Percentiles rank a stretch among this genome's conserved stretches.
These are phyloP conservation scores for Candida labiduridarum DNA, from an alignment of 1,139 yeast species.

Conservation along the genomic window DNA sequence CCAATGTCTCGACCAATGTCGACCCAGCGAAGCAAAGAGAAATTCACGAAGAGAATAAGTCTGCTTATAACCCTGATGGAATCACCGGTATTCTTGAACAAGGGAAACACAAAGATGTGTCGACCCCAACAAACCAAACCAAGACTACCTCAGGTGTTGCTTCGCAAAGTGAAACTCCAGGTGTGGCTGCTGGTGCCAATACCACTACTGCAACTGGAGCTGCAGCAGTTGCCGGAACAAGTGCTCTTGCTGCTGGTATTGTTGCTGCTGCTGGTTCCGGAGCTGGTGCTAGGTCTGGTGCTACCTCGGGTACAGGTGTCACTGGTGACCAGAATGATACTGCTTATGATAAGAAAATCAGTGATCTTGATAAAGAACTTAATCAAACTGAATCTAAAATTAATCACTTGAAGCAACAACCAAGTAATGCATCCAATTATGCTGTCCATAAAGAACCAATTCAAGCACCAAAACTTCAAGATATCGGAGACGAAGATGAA, in stretches of 20 bases:
- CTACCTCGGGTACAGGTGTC: too few relatives aligned
- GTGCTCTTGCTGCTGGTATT: not conserved
- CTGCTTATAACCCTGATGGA: constrained; percentile 32
- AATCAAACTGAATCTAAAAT: constrained; percentile 13
- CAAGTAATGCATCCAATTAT: constrained; percentile 19
- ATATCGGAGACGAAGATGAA: constrained; percentile 11
- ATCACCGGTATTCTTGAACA: constrained; percentile 19
- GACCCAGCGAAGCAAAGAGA: constrained; percentile 23
- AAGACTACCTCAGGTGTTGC: constrained; percentile 5
- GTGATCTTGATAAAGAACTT: constrained; percentile 16
- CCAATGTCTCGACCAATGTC: not conserved
- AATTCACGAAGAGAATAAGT: constrained; percentile 32
- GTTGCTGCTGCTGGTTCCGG: constrained; percentile 4
- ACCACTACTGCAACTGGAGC: not conserved
- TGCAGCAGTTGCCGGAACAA: not conserved
- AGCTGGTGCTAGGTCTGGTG: not conserved
- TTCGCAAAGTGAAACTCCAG: constrained; percentile 6
- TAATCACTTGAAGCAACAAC: constrained; percentile 11
- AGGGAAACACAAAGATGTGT: constrained; percentile 5
- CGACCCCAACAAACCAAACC: not conserved
- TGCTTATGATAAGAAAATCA: constrained; percentile 10
- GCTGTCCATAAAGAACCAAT: constrained; percentile 22
- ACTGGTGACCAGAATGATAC: constrained; percentile 2
- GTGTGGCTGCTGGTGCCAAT: constrained; percentile 5
- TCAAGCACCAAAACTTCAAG: constrained; percentile 14